Evolutionary conservation across 495 filamentous ascomycete genomes (phyloP).

Genomic region (Podospora pseudopauciseta): DNA sequence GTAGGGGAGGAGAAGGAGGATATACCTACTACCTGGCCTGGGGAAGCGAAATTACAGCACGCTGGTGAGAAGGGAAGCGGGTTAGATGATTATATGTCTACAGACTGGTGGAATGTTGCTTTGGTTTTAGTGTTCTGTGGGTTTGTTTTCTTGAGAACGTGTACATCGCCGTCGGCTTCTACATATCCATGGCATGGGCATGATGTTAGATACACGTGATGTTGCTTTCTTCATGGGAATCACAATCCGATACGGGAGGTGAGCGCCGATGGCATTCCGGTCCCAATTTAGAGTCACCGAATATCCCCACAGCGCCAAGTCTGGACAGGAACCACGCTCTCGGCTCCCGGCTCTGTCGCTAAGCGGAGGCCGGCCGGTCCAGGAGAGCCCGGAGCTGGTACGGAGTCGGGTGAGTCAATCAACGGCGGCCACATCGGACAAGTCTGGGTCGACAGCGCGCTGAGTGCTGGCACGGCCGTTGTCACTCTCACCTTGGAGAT

Average conservation of each 20-base stretch:
- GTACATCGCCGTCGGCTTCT: not conserved
- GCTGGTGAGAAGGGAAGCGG: slow-evolving; percentile 4
- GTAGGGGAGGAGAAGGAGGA: not conserved
- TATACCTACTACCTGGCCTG: not conserved
- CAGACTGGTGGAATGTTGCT: slow-evolving; percentile 9
- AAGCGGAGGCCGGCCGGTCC: not conserved
- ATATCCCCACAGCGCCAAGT: not conserved
- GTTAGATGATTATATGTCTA: slow-evolving; percentile 23
- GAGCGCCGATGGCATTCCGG: not conserved
- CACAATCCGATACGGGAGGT: not conserved
- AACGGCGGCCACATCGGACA: not conserved
- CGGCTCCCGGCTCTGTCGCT: not conserved
- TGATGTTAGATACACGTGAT: not conserved
- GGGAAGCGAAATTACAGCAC: not conserved
- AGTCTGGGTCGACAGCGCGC: not conserved
- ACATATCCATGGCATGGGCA: not conserved
- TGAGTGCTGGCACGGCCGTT: not conserved
- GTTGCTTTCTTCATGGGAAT: not conserved
- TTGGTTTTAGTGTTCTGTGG: not conserved
- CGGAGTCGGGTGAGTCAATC: slow-evolving; percentile 5
- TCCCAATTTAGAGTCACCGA: slow-evolving; percentile 2
- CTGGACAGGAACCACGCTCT: not conserved
- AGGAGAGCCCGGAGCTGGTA: not conserved
- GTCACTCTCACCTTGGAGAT: not conserved
- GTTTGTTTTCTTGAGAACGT: not conserved